A percentile compares a stretch with the other conserved stretches of the same genome.
phyloP scores from a whole-genome alignment of 2,329 filamentous ascomycete species.

The Pestalotiopsis fici region DNA sequence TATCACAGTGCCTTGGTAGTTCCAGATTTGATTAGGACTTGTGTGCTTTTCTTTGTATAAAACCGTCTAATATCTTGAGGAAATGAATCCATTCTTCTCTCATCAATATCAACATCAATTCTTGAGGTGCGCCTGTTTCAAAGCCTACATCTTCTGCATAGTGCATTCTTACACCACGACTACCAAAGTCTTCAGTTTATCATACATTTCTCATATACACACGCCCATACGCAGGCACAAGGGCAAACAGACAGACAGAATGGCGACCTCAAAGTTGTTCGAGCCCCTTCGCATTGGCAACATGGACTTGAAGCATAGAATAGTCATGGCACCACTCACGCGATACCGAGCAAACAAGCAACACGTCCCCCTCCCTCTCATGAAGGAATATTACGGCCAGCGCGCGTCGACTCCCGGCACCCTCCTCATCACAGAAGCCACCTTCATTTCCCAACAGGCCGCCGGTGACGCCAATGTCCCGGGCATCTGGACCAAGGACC shows the following conservation, averaged over 20 bases:
- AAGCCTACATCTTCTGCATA: background rate
- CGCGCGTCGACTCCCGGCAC: constrained; percentile 26
- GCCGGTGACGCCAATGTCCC: constrained; percentile 48
- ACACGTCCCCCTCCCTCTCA: constrained; percentile 38
- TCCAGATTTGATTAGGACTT: too few relatives aligned
- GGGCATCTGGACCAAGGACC: constrained; percentile 52
- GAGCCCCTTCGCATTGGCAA: constrained; percentile 24
- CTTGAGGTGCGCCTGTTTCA: background rate
- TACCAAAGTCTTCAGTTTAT: background rate
- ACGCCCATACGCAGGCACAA: background rate
- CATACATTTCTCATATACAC: background rate
- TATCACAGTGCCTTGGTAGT: background rate
- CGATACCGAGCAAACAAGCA: constrained; percentile 45
- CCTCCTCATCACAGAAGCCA: constrained; percentile 58
- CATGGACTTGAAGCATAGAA: constrained; percentile 21
- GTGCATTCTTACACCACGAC: background rate
- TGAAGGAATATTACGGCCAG: constrained; percentile 30
- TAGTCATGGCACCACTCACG: constrained; percentile 50
- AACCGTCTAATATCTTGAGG: background rate
- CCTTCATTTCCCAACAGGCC: constrained; percentile 44
- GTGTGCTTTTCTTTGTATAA: background rate
- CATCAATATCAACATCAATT: background rate
- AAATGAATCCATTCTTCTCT: background rate
- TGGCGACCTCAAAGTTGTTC: constrained; percentile 22
- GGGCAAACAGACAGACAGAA: background rate